Conservation (phyloP, 2,329 filamentous ascomycete genomes). For the Paraphoma chrysanthemicola region DNA sequence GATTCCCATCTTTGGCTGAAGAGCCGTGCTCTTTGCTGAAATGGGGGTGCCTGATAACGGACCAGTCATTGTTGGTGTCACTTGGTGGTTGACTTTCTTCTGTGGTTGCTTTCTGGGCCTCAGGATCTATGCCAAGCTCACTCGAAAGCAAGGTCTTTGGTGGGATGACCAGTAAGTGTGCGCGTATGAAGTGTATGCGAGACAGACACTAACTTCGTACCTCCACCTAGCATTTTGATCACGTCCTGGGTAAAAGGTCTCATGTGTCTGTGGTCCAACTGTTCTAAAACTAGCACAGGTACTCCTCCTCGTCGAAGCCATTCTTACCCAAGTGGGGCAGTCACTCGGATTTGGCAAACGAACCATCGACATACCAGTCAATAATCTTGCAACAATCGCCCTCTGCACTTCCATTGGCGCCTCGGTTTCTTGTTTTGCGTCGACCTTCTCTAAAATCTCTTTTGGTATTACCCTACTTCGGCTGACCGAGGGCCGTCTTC, state of each 20-base stretch:
- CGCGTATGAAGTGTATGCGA: not conserved
- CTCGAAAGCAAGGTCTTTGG: slow-evolving; percentile 32
- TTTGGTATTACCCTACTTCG: slow-evolving; percentile 38
- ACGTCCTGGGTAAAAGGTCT: slow-evolving; percentile 18
- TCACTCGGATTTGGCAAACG: slow-evolving; percentile 32
- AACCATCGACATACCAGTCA: slow-evolving; percentile 17
- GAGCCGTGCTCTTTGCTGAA: slow-evolving; percentile 5
- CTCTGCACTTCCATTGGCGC: slow-evolving; percentile 22
- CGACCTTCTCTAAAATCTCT: slow-evolving; percentile 35
- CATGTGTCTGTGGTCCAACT: not conserved
- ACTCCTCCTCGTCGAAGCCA: slow-evolving; percentile 26
- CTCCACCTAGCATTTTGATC: slow-evolving; percentile 9
- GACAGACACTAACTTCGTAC: too few species aligned
- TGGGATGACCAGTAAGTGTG: slow-evolving; percentile 21
- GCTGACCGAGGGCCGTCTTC: slow-evolving; percentile 17
- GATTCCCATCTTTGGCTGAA: not conserved
- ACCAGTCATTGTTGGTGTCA: slow-evolving; percentile 29
- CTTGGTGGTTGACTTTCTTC: slow-evolving; percentile 32
- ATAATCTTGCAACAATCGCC: slow-evolving; percentile 22
- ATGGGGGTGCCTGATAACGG: slow-evolving; percentile 30
- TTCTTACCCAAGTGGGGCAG: slow-evolving; percentile 28
- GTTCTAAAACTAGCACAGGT: slow-evolving; percentile 16
- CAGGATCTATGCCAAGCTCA: slow-evolving; percentile 36
- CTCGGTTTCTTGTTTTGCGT: slow-evolving; percentile 33
- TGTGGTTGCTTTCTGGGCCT: slow-evolving; percentile 29